phyloP scores from a whole-genome alignment of 2,329 filamentous ascomycete genomes.

The Chrysosporium queenslandicum region DNA sequence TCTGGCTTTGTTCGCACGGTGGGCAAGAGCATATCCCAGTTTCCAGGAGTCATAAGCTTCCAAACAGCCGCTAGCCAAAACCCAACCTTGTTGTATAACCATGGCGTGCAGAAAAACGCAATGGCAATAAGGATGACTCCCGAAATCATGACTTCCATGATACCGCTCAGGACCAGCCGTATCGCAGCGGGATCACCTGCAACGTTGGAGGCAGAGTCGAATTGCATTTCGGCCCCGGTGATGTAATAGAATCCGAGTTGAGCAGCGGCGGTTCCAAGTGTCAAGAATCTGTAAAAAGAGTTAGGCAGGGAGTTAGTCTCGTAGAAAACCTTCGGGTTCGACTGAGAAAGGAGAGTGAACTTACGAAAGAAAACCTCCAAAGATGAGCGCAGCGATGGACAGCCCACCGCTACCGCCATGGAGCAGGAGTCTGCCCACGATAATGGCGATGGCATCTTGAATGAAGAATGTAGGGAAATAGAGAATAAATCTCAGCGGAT shows the following conservation, averaged over 20 bases:
- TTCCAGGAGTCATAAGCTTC: constrained; percentile 13
- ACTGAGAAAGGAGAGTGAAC: constrained; percentile 5
- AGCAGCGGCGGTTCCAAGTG: constrained; percentile 21
- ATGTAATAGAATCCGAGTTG: constrained; percentile 28
- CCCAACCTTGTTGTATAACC: constrained; percentile 18
- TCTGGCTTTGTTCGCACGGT: constrained; percentile 5
- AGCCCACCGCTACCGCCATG: constrained; percentile 15
- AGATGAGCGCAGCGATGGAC: constrained; percentile 16
- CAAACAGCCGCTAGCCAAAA: constrained; percentile 21
- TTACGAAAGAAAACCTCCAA: constrained; percentile 22
- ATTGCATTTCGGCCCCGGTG: constrained; percentile 27
- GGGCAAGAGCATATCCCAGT: constrained; percentile 17
- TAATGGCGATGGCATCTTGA: constrained; percentile 21
- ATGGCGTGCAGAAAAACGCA: constrained; percentile 20
- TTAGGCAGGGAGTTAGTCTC: not conserved
- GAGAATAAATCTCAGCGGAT: constrained; percentile 18
- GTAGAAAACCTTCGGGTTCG: not conserved
- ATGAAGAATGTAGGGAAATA: constrained; percentile 28
- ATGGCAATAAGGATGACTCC: constrained; percentile 18
- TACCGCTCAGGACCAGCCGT: constrained; percentile 25
- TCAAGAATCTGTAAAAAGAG: constrained; percentile 17
- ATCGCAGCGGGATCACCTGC: constrained; percentile 25
- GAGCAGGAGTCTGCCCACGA: constrained; percentile 20
- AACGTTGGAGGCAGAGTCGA: constrained; percentile 25
- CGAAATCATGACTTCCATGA: constrained; percentile 22